Conservation (phyloP, 768 basidiomycete genomes). For the Phlebiopsis gigantea region DNA sequence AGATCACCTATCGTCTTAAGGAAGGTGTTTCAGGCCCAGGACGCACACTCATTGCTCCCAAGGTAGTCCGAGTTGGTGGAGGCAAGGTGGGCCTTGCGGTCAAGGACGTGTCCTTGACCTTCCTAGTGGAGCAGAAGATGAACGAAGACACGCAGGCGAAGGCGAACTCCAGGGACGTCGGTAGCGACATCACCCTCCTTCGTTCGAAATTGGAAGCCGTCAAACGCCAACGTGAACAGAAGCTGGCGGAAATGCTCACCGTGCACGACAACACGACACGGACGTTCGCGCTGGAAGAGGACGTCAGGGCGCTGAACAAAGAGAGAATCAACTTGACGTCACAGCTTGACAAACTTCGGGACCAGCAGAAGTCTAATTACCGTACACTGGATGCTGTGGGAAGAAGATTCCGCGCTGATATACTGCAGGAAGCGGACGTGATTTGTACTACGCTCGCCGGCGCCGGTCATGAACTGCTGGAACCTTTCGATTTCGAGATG, state of each 20-base stretch:
- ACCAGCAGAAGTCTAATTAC: slow-evolving; percentile 74
- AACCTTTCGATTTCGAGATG: slow-evolving; percentile 86
- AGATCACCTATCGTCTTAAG: slow-evolving; percentile 84
- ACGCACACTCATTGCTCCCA: slow-evolving; percentile 52
- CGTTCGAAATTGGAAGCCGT: slow-evolving; percentile 67
- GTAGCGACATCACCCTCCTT: slow-evolving; percentile 52
- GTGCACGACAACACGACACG: slow-evolving; percentile 55
- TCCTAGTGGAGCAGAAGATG: slow-evolving; percentile 74
- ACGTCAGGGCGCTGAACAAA: slow-evolving; percentile 62
- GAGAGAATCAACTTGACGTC: slow-evolving; percentile 59
- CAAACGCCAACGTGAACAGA: slow-evolving; percentile 52
- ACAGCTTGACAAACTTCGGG: slow-evolving; percentile 71
- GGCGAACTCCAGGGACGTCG: slow-evolving; percentile 38
- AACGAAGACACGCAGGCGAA: slow-evolving; percentile 35
- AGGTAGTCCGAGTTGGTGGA: slow-evolving; percentile 87
- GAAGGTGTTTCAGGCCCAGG: slow-evolving; percentile 63
- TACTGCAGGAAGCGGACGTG: slow-evolving; percentile 87
- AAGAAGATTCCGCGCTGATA: slow-evolving; percentile 64
- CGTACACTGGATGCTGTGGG: slow-evolving; percentile 81
- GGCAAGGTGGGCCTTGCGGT: slow-evolving; percentile 73
- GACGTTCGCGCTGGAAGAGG: slow-evolving; percentile 54
- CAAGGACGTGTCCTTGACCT: slow-evolving; percentile 83
- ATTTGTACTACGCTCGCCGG: slow-evolving; percentile 94
- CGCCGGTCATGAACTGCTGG: slow-evolving; percentile 83
- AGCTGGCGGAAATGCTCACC: slow-evolving; percentile 52